Evolutionary conservation across 345 rosid species (phyloP), one percentile per base, ranked within the genome.

Genomic region (Hibiscus tridactylites): DNA sequence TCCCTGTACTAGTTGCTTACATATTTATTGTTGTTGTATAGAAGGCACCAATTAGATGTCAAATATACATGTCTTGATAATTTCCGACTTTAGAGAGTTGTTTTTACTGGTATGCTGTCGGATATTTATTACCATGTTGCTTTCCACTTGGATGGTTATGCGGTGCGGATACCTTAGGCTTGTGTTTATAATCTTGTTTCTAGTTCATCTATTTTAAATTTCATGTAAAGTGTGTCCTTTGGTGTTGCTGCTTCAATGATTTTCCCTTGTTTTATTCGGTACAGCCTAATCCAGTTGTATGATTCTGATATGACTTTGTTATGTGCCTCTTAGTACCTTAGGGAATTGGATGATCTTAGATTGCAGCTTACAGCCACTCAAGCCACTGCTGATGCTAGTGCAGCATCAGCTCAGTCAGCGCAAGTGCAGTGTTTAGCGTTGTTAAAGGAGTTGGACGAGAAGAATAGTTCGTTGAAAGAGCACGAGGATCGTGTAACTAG

Each of bases 381-480:
- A 70, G 89, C 87, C 61, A 88, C 90, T n/a, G 95, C 96, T 21
- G 90, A 90, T 73, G 86, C 83, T 74, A 91, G 91, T 79, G 91
- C 89, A 62, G 79, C 86, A 67, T 90, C 96, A 3, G 96, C 98
- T n/a, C 86, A 87, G 73, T 81, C 92, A 33, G 90, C 87, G 1
- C 88, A 90, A 80, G 83, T 88, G 72, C 96, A 86, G 62, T 91
- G 96, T 65, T 74, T 75, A 26, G 71, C 81, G 6, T 81, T 90
- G 71, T 15, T 85, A 17, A 84, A 84, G 73, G 95, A 94, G 33
- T 75, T 91, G 67, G 88, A 88, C 8, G 83, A 79, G 74, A 91
- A 86, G 84, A 86, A 82, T 5, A 39, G 71, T 64, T 85, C 91
- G 3, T 75, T 90, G 72, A 85, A 83, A 71, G 91, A 86, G 76